These are phyloP conservation scores for Trichoderma aggressivum DNA, from an alignment of 2,329 filamentous ascomycete species.

Conservation along the genomic window DNA sequence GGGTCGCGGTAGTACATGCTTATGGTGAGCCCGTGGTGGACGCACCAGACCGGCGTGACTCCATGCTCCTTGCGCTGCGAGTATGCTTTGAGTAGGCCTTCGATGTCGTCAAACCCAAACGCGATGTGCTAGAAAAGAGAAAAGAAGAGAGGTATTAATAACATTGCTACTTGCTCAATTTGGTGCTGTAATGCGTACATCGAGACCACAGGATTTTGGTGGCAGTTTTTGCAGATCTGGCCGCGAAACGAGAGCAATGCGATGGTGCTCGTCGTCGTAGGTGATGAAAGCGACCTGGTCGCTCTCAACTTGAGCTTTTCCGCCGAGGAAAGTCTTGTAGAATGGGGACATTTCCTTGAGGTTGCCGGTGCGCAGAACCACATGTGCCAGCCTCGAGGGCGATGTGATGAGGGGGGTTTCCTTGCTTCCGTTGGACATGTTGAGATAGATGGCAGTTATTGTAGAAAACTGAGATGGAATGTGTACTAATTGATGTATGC, in stretches of 20 bases:
- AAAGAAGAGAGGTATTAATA: neutral
- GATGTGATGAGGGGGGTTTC: neutral
- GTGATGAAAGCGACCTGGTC: neutral
- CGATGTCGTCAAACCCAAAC: neutral
- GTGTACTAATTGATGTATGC: neutral
- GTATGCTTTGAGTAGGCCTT: neutral
- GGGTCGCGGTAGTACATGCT: slow-evolving; percentile 49
- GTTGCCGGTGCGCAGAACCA: neutral
- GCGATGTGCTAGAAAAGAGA: neutral
- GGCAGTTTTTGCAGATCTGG: neutral
- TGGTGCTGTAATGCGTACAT: neutral
- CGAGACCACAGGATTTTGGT: neutral
- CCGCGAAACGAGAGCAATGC: neutral
- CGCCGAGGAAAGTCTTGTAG: neutral
- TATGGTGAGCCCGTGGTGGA: slow-evolving; percentile 47
- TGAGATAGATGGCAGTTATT: neutral
- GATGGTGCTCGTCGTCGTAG: neutral
- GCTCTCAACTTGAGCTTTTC: neutral
- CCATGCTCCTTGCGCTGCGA: slow-evolving; percentile 28
- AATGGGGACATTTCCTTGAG: neutral
- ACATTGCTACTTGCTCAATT: neutral
- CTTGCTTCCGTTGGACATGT: neutral
- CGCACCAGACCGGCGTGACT: slow-evolving; percentile 40
- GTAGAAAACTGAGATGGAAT: neutral
- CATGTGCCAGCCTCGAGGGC: neutral